A percentile compares a stretch with the other conserved stretches of the same genome.
Evolutionary conservation across 2,329 filamentous ascomycete species (phyloP).

Genomic region (Beauveria australis): DNA sequence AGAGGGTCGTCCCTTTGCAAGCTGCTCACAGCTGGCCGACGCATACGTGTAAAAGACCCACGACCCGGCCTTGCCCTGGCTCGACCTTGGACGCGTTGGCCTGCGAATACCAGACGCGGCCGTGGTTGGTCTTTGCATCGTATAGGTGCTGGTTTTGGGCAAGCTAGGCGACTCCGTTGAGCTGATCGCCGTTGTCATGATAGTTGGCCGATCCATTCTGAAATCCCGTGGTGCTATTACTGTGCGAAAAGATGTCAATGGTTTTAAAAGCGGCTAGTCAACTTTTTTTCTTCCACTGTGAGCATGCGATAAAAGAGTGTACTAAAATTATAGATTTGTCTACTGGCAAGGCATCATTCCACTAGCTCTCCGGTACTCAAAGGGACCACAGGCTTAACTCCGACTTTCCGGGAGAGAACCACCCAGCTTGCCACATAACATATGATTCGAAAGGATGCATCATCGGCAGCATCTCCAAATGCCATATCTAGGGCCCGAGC

Average conservation of each 20-base stretch:
- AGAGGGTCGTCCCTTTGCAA: not conserved
- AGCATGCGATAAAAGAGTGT: too few relatives aligned
- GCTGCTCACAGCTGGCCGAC: constrained; percentile 11
- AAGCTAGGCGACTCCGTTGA: constrained; percentile 13
- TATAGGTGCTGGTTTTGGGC: constrained; percentile 12
- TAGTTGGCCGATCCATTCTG: constrained; percentile 2
- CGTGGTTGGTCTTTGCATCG: constrained; percentile 14
- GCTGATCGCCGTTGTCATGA: not conserved
- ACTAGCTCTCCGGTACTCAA: too few relatives aligned
- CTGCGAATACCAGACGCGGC: constrained; percentile 13
- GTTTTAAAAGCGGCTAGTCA: too few relatives aligned
- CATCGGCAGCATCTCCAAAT: not conserved
- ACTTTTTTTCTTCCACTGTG: too few relatives aligned
- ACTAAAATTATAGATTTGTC: too few relatives aligned
- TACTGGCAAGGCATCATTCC: too few relatives aligned
- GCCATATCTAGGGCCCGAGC: not conserved
- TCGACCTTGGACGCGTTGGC: not conserved
- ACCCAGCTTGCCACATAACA: too few relatives aligned
- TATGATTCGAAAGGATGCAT: too few relatives aligned
- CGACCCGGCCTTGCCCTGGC: constrained; percentile 10
- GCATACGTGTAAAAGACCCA: constrained; percentile 15
- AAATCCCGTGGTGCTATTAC: constrained; percentile 13
- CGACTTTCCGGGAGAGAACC: too few relatives aligned
- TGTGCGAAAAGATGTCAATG: constrained; percentile 14
- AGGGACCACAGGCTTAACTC: too few relatives aligned